Base-by-base conservation (phyloP, 352 stramenopile species). In the Globisporangium yorkense region DNA sequence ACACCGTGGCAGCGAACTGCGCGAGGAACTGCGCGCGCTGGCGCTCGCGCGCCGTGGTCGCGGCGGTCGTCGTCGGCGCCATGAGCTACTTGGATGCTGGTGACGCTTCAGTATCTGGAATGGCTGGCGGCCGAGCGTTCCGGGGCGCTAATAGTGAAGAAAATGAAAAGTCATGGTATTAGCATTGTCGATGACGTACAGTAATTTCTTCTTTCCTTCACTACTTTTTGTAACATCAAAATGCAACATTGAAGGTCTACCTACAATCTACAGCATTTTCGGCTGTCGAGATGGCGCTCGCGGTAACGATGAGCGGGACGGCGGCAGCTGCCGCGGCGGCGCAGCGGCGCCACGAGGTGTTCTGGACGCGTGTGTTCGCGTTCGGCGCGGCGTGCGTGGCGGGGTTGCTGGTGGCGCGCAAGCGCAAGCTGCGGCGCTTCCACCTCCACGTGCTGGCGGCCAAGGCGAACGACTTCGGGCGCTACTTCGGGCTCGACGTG, bases 401-500 rank as follows among this genome's bases (percentile, higher is more conserved):
- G 9, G 82, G 82, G 0, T 71, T 92, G 21, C 72, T 92, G 52
- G 70, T 89, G 43, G 69, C 71, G 24, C 79, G 82, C 55, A 84
- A 87, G 46, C 72, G 80, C 51, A 86, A 88, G 66, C 77, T 92
- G 29, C 77, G 65, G 24, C 70, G 78, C 57, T 81, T 92, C 58
- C 79, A 92, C 54, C 53, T 79, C 50, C 79, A 87, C 60, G 79
- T 92, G 49, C 65, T 92, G 45, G 79, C 77, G 50, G 63, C 74
- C 56, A 88, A 88, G 60, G 71, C 71, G 46, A 71, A 83, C 55
- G 82, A 92, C 63, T 84, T 83, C 33, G 82, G 76, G 43, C 71
- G 68, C 48, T 78, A 75, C 52, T 97, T 97, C 64, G 93, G 89
- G 35, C 84, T 98, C 61, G 93, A 98, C 68, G 93, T 98, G 48